phyloP scores from a whole-genome alignment of 345 rosid species.

The Clausena lansium region DNA sequence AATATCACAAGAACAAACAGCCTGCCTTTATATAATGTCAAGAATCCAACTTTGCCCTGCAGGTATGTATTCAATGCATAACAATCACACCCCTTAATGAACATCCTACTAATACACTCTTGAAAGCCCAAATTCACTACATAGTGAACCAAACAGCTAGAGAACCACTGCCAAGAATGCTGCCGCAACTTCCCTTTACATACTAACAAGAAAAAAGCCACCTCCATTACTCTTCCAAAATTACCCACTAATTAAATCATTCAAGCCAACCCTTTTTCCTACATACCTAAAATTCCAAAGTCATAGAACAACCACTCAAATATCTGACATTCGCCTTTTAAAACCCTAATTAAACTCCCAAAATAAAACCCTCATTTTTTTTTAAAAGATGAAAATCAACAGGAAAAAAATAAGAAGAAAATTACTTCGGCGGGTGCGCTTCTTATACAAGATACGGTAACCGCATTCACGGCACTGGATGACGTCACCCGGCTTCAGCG shows the following conservation, averaged over 20 bases:
- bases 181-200: neutral
- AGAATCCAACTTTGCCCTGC: too few relatives aligned
- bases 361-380: neutral
- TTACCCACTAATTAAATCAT: neutral
- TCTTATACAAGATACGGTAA: conserved; percentile 86
- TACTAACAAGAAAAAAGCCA: neutral
- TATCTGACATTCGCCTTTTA: too few relatives aligned
- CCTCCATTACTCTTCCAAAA: neutral
- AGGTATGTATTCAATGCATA: neutral
- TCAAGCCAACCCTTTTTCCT: neutral
- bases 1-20: neutral
- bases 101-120: neutral
- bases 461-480: conserved; percentile 97
- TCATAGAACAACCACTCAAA: neutral
- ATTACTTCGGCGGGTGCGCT: conserved; percentile 88
- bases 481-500: conserved; percentile 76
- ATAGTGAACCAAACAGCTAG: neutral
- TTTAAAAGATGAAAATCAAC: neutral
- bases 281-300: neutral
- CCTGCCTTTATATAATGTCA: neutral
- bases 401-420: neutral
- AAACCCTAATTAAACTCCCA: neutral
- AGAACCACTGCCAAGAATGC: neutral
- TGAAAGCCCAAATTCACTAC: neutral
- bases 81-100: neutral